Evolutionary conservation across 2,329 filamentous ascomycete genomes (phyloP), one percentile per base, ranked within the genome.

Genomic region (Diaporthe citriasiana): DNA sequence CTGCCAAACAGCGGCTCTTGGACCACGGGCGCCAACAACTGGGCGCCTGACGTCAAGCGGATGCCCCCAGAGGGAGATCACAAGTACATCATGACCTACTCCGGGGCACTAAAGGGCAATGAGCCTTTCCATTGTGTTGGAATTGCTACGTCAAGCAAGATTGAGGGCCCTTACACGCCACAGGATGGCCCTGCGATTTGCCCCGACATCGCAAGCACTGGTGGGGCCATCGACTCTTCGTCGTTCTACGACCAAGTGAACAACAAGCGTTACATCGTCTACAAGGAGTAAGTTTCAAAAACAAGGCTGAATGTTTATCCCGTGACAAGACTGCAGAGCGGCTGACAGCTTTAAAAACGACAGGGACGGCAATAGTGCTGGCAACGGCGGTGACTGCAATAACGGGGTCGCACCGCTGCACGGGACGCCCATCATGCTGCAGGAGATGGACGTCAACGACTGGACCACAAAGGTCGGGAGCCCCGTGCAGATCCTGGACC

Each of bases 171-270:
- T 0, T 93, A 90, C 77, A 80, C 78, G 19, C 85, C 90, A 9
- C 81, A 83, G 7, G 76, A 81, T 2, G 77, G 81, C 13, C 87
- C 89, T 0, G 83, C 91, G 33, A 85, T 86, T 27, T 93, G 91
- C 76, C 86, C 87, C 0, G 78, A 86, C 1, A 82, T 83, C 6
- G 79, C 84, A 68, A 81, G 82, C 27, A 79, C 81, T 51, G 91
- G 91, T 27, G 91, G 91, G 42, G 87, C 90, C 22, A 93, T 93
- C 77, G 91, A 93, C 77, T 84, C 91, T 0, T 84, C 88, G 0
- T 89, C 89, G 8, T 93, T 92, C 80, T 78, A 82, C 13, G 91
- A 93, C 77, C 79, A 80, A 15, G 85, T 87, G 53, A 82, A 80
- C 27, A 88, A 88, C 56, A 85, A 81, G 53, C 85, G 87, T 12